phyloP scores from a whole-genome alignment of 163 green algal genomes.

The Dunaliella salina region DNA sequence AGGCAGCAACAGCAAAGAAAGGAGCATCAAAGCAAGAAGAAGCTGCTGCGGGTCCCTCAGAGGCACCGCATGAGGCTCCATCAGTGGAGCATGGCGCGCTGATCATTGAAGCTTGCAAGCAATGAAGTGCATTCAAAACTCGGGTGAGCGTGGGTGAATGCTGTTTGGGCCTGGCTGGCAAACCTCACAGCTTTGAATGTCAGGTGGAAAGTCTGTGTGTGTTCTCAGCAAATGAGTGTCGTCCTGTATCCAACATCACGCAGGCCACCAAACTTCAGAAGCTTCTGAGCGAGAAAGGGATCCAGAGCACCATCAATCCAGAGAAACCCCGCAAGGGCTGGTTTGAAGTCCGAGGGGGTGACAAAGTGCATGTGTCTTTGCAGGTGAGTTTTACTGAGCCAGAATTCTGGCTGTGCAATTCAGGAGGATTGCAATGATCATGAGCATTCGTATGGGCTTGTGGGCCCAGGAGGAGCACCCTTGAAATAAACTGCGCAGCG shows the following conservation, averaged over 20 bases:
- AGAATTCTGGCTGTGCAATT: background rate
- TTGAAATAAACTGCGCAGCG: too few relatives aligned
- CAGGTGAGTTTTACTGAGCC: constrained; percentile 20
- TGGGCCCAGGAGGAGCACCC: background rate
- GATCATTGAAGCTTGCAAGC: constrained; percentile 23
- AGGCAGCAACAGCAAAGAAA: too few relatives aligned
- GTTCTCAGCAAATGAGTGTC: too few relatives aligned
- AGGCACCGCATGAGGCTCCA: too few relatives aligned
- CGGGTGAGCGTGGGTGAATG: constrained; percentile 14
- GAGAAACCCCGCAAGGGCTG: constrained; percentile 47
- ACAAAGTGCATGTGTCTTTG: constrained; percentile 24
- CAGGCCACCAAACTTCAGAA: constrained; percentile 45
- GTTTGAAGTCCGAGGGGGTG: constrained; percentile 34
- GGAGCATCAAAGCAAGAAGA: too few relatives aligned
- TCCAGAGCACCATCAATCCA: constrained; percentile 34
- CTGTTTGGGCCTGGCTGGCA: background rate
- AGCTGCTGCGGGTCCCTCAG: too few relatives aligned
- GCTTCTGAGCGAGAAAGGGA: constrained; percentile 26
- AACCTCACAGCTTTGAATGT: background rate
- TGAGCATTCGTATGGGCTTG: background rate
- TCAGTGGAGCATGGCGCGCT: too few relatives aligned
- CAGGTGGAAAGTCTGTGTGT: background rate
- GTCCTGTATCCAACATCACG: background rate
- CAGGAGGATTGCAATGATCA: background rate
- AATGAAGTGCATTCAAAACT: constrained; percentile 49